Conservation (phyloP, 495 filamentous ascomycete genomes). For the Letharia columbiana region DNA sequence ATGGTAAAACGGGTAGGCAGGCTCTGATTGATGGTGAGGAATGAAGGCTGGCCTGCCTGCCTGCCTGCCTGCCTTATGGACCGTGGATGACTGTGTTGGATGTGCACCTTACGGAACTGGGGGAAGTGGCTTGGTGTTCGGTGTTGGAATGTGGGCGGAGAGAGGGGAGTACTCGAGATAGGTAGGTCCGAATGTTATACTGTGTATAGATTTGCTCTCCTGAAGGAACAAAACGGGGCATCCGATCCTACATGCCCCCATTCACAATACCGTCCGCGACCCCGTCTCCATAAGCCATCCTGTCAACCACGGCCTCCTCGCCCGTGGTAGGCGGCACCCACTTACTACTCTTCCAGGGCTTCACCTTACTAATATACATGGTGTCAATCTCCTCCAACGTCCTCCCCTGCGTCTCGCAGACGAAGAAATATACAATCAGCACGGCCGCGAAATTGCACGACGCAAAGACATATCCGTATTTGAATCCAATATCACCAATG, state of each 20-base stretch:
- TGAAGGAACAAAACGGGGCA: neutral
- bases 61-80: too few relatives aligned
- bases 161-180: neutral
- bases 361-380: conserved; percentile 67
- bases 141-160: too few relatives aligned
- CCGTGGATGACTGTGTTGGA: too few relatives aligned
- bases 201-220: neutral
- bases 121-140: too few relatives aligned
- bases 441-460: conserved; percentile 56
- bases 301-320: conserved; percentile 9
- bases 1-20: too few relatives aligned
- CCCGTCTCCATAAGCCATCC: neutral
- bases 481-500: conserved; percentile 56
- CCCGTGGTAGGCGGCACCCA: conserved; percentile 46
- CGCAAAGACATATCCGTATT: conserved; percentile 75
- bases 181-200: neutral
- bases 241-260: neutral
- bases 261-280: neutral
- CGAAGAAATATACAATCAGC: conserved; percentile 69
- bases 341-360: conserved; percentile 54
- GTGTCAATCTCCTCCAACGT: conserved; percentile 75
- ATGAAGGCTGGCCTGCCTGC: too few relatives aligned
- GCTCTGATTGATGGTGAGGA: too few relatives aligned
- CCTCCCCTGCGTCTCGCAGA: conserved; percentile 60
- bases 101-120: too few relatives aligned